Base-by-base conservation (phyloP, 225 moss, liverwort and hornwort genomes). In the Pleurozium schreberi region DNA sequence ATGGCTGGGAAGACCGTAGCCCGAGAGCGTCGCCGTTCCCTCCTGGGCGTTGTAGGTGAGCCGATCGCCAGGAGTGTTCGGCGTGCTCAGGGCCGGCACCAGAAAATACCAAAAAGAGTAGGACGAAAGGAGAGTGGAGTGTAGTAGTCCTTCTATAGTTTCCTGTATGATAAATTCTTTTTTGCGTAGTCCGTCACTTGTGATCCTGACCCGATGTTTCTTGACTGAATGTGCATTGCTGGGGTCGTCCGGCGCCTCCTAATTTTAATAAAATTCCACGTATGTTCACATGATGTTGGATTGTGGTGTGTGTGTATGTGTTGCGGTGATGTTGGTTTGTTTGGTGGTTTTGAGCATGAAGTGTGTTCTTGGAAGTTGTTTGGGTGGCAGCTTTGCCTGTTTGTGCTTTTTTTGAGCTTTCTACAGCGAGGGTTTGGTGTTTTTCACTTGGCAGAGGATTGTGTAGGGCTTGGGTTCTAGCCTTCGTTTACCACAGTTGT, bases 131-230 rank as follows among this genome's bases (percentile, higher is more conserved):
- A 43, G 87, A 91, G 89, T 82, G 82, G 47, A 69, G 91, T 85
- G 85, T 64, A 83, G 33, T 60, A 89, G 52, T 89, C 55, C n/a
- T 87, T 79, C 33, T 88, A 83, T 17, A 57, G n/a, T 42, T 53
- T 61, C 2, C 15, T 93, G 92, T 93, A 91, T 89, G 89, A 93
- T 93, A 91, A 85, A 12, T 87, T 85, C n/a, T n/a, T 83, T 86
- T 88, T 87, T 63, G 87, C 60, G 81, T 85, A 53, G 88, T 87
- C 21, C 59, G 81, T 75, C 23, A 9, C 47, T 85, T 45, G 17
- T 64, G 71, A 80, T 89, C 52, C 64, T 87, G 2, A 52, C 34
- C 36, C n/a, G n/a, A n/a, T 62, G 30, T 62, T 12, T 10, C 13
- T 62, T 11, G 62, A 13, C 62, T 62, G 62, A 28, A 23, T 62